Base-by-base conservation (phyloP, 768 basidiomycete genomes). In the Coprinopsis strossmayeri region DNA sequence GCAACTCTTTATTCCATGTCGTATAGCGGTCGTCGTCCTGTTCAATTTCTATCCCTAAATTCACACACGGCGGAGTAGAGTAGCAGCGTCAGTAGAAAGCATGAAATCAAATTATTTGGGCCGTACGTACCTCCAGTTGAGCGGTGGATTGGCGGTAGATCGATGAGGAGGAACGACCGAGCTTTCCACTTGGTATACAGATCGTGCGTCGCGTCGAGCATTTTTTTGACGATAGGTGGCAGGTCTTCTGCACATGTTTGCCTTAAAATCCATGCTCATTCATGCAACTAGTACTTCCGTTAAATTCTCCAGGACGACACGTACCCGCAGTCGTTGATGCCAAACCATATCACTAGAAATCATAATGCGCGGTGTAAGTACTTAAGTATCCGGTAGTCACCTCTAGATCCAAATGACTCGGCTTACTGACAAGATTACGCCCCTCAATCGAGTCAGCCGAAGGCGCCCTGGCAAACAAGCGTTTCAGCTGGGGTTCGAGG, bases 291-390 rank as follows among this genome's bases (percentile, higher is more conserved):
- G 17, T 7, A 21, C 13, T 34, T 10, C 11, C 37, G 13, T 20
- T 18, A 3, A 17, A 20, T 27, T 1, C 15, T 34, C 7, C 7
- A 34, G n/a, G 32, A 46, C n/a, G n/a, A 34, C 15, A 10, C 34
- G 23, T 24, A 35, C 45, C 45, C 34, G 26, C 45, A 46, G 24
- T 46, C 45, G 18, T 46, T 46, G 1, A 46, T 46, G 2, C 45
- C 45, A 9, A 46, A 27, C 45, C 45, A 46, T 18, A 35, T 35
- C 17, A 46, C 45, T 46, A n/a, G n/a, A n/a, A n/a, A n/a, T n/a
- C n/a, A n/a, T n/a, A n/a, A n/a, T n/a, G n/a, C n/a, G n/a, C n/a
- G n/a, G n/a, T n/a, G 34, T 30, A 15, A 21, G 23, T 12, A 45
- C 17, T 3, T 46, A 18, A 11, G 27, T 43, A 18, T 43, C 18